These are phyloP conservation scores for Ceratobasidium sp. DNA, from an alignment of 1,284 basidiomycete species.

Conservation along the genomic window DNA sequence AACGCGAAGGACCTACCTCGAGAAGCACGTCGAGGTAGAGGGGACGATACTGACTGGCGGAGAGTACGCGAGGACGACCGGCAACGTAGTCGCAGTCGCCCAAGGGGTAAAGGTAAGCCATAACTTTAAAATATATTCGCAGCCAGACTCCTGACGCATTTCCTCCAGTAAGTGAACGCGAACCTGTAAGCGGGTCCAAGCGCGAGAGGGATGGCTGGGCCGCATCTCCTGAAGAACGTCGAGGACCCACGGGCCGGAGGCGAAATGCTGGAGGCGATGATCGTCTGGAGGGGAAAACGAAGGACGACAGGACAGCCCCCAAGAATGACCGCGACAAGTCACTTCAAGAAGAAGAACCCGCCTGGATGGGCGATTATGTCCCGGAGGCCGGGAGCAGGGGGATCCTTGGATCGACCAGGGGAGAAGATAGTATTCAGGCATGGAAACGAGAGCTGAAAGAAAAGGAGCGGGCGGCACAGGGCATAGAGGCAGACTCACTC, in stretches of 20 bases:
- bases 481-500: not conserved
- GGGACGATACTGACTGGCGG: constrained; percentile 37
- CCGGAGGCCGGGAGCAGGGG: constrained; percentile 53
- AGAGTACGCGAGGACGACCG: constrained; percentile 29
- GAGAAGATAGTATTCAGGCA: constrained; percentile 83
- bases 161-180: constrained; percentile 57
- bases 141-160: too few species aligned
- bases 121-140: too few species aligned
- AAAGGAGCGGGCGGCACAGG: constrained; percentile 58
- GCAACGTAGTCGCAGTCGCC: constrained; percentile 25
- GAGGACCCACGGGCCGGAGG: constrained; percentile 58
- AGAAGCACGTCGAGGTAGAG: constrained; percentile 12
- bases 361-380: constrained; percentile 90
- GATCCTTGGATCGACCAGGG: constrained; percentile 62
- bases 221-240: constrained; percentile 61
- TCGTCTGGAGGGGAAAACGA: constrained; percentile 27
- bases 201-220: constrained; percentile 53
- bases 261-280: constrained; percentile 52
- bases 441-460: constrained; percentile 89
- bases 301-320: constrained; percentile 46
- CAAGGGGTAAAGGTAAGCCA: constrained; percentile 16
- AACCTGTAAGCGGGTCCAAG: constrained; percentile 50
- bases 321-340: constrained; percentile 30
- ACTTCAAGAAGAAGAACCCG: constrained; percentile 72
- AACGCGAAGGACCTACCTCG: constrained; percentile 12